These are phyloP conservation scores for Globisporangium echinulatum DNA, from an alignment of 352 stramenopile genomes.

Conservation along the genomic window DNA sequence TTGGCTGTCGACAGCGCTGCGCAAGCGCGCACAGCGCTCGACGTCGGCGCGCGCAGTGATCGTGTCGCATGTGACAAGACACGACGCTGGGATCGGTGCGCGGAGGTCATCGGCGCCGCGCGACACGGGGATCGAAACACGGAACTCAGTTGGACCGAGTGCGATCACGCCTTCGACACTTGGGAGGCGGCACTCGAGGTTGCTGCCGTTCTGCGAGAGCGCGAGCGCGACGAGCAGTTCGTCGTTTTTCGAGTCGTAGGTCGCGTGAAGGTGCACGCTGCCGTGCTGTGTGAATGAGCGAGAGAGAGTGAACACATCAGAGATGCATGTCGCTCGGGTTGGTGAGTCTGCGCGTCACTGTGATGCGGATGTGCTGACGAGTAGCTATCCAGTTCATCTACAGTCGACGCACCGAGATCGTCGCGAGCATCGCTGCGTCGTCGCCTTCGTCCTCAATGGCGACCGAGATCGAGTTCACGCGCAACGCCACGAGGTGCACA, in stretches of 20 bases:
- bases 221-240: slow-evolving; percentile 17
- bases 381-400: slow-evolving; percentile 1
- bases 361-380: too few species aligned
- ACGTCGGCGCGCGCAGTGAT: slow-evolving; percentile 1
- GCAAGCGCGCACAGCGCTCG: neutral
- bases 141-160: slow-evolving; percentile 23
- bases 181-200: neutral
- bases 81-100: slow-evolving; percentile 15
- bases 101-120: slow-evolving; percentile 8
- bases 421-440: slow-evolving; percentile 9
- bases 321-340: too few species aligned
- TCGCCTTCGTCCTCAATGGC: slow-evolving; percentile 20
- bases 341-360: too few species aligned
- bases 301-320: too few species aligned
- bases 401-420: slow-evolving; percentile 4
- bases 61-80: slow-evolving; percentile 1
- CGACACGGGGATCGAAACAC: slow-evolving; percentile 19
- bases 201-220: slow-evolving; percentile 9
- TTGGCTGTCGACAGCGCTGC: too few species aligned
- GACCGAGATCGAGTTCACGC: slow-evolving; percentile 21
- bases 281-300: slow-evolving; percentile 15
- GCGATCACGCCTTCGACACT: slow-evolving; percentile 4
- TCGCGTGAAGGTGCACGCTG: slow-evolving; percentile 16
- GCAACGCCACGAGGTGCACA: slow-evolving; percentile 26
- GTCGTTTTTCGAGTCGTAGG: slow-evolving; percentile 14